phyloP scores from a whole-genome alignment of 2,329 filamentous ascomycete genomes.

The Pseudogymnoascus pannorum region DNA sequence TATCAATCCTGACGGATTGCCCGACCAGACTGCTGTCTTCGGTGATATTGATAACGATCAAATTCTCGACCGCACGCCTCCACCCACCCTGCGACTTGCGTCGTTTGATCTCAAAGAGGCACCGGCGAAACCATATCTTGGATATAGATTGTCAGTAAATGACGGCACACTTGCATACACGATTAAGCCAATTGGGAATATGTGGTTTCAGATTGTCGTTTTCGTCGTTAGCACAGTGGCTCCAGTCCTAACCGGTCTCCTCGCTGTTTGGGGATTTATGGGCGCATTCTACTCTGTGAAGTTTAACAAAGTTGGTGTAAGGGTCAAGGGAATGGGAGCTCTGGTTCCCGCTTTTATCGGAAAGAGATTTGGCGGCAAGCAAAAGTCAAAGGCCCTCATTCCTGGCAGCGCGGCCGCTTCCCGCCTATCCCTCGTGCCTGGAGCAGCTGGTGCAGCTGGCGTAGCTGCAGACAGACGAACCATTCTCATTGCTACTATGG shows the following conservation, averaged over 20 bases:
- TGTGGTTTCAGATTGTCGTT: slow-evolving; percentile 44
- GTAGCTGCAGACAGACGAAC: slow-evolving; percentile 35
- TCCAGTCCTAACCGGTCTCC: slow-evolving; percentile 41
- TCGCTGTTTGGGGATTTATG: slow-evolving; percentile 48
- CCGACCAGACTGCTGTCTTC: slow-evolving; percentile 50
- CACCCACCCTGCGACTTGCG: slow-evolving; percentile 46
- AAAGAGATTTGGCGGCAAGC: background rate
- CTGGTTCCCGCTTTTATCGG: background rate
- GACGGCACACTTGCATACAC: slow-evolving; percentile 47
- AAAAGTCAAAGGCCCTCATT: background rate
- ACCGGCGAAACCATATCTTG: slow-evolving; percentile 46
- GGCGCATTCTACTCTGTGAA: slow-evolving; percentile 46
- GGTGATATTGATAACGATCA: slow-evolving; percentile 55
- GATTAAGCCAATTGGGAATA: slow-evolving; percentile 45
- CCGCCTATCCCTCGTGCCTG: background rate
- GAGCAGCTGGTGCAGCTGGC: background rate
- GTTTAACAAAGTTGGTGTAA: slow-evolving; percentile 50
- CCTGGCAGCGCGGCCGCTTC: slow-evolving; percentile 1
- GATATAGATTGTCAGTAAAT: slow-evolving; percentile 47
- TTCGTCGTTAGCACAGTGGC: slow-evolving; percentile 46
- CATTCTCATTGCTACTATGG: slow-evolving; percentile 62
- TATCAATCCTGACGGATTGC: slow-evolving; percentile 54
- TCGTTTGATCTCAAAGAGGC: slow-evolving; percentile 50
- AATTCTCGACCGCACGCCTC: slow-evolving; percentile 53
- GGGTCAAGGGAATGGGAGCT: slow-evolving; percentile 6